Evolutionary conservation across 2,329 filamentous ascomycete species (phyloP).

Genomic region (Xylariomycetidae sp.): DNA sequence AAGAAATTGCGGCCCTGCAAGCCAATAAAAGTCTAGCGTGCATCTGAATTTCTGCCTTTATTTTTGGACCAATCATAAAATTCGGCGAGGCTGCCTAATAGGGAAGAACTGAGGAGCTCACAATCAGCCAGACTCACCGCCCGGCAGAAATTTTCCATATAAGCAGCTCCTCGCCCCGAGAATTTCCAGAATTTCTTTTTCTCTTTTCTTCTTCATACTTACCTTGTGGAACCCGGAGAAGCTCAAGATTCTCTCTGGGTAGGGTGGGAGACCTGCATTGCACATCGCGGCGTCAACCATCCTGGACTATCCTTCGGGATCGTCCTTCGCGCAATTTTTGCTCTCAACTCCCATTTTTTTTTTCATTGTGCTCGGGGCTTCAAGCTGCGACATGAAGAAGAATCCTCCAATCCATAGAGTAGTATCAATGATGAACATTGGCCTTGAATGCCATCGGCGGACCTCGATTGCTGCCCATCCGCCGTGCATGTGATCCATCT

Average conservation of each 20-base stretch:
- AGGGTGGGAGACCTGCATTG: conserved; percentile 47
- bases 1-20: no score
- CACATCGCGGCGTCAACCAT: conserved; percentile 46
- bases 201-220: conserved; percentile 45
- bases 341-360: conserved; percentile 27
- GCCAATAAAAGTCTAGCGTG: no score
- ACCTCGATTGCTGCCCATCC: no score
- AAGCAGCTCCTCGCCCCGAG: conserved; percentile 3
- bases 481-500: no score
- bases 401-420: no score
- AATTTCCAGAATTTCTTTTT: conserved; percentile 17
- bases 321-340: conserved; percentile 49
- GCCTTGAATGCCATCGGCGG: no score
- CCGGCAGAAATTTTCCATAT: conserved; percentile 15
- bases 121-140: no score
- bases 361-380: conserved; percentile 41
- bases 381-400: conserved; percentile 40
- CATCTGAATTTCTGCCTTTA: no score
- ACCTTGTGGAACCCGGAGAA: conserved; percentile 39
- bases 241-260: conserved; percentile 39
- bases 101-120: no score
- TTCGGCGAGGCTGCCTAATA: no score
- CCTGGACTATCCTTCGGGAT: conserved; percentile 48
- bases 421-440: no score
- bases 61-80: no score